Evolutionary conservation across 225 moss, liverwort and hornwort genomes (phyloP), one percentile per base, ranked within the genome.

Genomic region (Pseudisothecium myosuroides): DNA sequence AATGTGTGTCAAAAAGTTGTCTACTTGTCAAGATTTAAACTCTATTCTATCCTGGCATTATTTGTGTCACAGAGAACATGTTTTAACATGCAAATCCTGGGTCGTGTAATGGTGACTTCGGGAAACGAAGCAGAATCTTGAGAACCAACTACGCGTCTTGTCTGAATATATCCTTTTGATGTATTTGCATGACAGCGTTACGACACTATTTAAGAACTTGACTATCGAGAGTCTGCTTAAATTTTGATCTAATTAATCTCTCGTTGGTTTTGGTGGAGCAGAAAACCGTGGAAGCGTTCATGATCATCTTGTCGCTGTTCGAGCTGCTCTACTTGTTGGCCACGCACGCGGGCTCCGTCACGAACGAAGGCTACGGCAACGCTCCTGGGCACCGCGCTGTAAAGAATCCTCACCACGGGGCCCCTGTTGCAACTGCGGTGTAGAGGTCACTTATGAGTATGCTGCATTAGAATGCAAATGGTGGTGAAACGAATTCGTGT

Each of bases 281-380:
- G 92, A 91, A 92, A 89, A 85, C 90, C 6, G 84, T 94, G 85
- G 94, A 94, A 54, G 94, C 91, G 8, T 91, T 94, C 77, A 91
- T 92, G 89, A 94, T 94, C 72, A 94, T 91, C 65, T 87, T 94
- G 91, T 90, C 94, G 31, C 73, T 91, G 58, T 88, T 92, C 21
- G 90, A 94, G 91, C 4, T 94, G 71, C 86, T 94, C 1, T 91
- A 94, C 88, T 84, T 94, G 90, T 17, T 92, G 84, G 91, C 94
- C 5, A 76, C 87, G 43, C 94, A 94, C 55, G 89, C 88, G 15
- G 94, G 92, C 28, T 58, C 90, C 10, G 90, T 93, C n/a, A 77
- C 89, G 2, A 41, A 41, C 13, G 92, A 90, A 24, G 90, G 90
- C 13, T 94, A 94, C 12, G 87, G 73, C 14, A 88, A 91, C 47